Base-by-base conservation (phyloP, 2,329 filamentous ascomycete species). In the Sporothrix inflata region DNA sequence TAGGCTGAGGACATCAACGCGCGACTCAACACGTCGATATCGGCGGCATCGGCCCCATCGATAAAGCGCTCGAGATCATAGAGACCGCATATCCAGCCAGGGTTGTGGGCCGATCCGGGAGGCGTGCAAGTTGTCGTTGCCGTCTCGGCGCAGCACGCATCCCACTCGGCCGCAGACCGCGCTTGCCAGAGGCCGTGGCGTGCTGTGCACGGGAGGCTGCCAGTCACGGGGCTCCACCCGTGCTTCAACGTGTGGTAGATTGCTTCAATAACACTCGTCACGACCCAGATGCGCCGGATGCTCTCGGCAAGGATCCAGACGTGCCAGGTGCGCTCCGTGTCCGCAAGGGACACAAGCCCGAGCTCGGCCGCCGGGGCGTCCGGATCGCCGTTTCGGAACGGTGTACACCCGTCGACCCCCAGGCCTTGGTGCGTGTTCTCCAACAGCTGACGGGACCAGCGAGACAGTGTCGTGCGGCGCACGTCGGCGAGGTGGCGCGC, bases 401-500 rank as follows among this genome's bases (percentile, higher is more conserved):
- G 30, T 34, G 30, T 34, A 34, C 30, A 34, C 30, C 47, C 47
- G 47, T 4, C 12, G 16, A 4, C 8, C 9, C 7, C n/a, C 38
- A 42, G 34, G 45, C 47, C 27, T 49, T 55, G 8, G 38, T 57
- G 2, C 49, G 0, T 63, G 55, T 19, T 27, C 38, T 53, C 49
- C 3, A 71, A 8, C 40, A 73, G 16, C 68, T 68, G 70, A 16
- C 4, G 3, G 1, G 53, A n/a, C 70, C 73, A 73, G 6, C 16
- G 5, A 8, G 12, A 12, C 3, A 74, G 72, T 3, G 45, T 21
- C 5, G 30, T 76, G 47, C 78, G 80, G 71, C 73, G 79, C 74
- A 71, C 76, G 71, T 81, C 84, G 34, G 83, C 82, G 2, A 81
- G 77, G 38, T 80, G 78, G 1, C 82, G 80, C 4, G 81, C 78